Evolutionary conservation across 805 yeast species (phyloP), one percentile per base, ranked within the genome.

Genomic region (Suhomyces tanzawaensis): DNA sequence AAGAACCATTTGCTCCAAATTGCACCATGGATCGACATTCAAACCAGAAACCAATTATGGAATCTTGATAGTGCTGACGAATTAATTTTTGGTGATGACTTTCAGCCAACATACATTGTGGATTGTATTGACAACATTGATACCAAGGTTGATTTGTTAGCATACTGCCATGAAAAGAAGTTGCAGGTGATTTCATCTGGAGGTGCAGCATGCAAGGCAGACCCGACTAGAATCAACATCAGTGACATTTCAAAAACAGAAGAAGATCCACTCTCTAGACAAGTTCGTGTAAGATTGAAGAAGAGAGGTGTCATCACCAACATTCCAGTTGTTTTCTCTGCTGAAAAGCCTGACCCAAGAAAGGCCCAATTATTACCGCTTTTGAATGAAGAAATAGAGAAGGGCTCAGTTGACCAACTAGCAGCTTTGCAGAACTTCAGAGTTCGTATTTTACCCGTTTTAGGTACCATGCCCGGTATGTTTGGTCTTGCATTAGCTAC

Each of bases 141-240:
- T 51, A 90, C 98, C n/a, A 93, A 93, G 55, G 95, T 90, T 19
- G 99, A 93, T 53, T 67, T 93, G 36, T 66, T 93, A 47, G 81
- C 81, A 22, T 90, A 73, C 61, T 82, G 95, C 48, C 67, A 81
- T 55, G 69, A 72, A 13, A 64, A 78, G 30, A 60, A 71, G 1
- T 57, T 91, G 23, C 77, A 76, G n/a, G 84, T 89, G 22, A 76
- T 93, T 27, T 81, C 95, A 4, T 85, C 96, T 1, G 95, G 95
- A 80, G 99, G 99, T 19, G 98, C 99, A 1, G 95, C 96, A 4
- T 84, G 96, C 50, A 93, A 93, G 60, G 83, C 95, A 36, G 99
- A 93, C 57, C 95, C 98, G 9, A 83, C 97, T 3, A 72, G 98
- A 53, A 78, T 93, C 40, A 85, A 88, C 56, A 74, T 93, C 29